Percentiles rank a stretch among this genome's conserved stretches.
These are phyloP conservation scores for Camelina sativa DNA, from an alignment of 345 rosid species.

Conservation along the genomic window DNA sequence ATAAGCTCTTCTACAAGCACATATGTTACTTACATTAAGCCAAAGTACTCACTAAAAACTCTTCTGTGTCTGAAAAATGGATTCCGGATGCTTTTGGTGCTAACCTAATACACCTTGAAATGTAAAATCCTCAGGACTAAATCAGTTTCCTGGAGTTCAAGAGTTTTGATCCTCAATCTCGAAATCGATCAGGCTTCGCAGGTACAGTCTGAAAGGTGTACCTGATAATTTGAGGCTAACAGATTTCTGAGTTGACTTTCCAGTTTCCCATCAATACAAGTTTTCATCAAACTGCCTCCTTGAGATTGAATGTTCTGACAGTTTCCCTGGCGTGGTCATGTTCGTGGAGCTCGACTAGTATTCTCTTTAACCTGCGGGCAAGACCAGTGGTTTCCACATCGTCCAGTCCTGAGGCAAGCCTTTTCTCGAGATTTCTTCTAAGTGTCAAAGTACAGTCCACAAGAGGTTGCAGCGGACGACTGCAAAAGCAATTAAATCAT, in stretches of 20 bases:
- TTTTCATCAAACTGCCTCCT: constrained; percentile 70
- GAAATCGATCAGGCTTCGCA: constrained; percentile 14
- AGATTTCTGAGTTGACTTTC: constrained; percentile 3
- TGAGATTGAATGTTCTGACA: constrained; percentile 69
- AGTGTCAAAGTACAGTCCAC: constrained; percentile 68
- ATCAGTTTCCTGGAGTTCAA: background rate
- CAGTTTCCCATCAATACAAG: constrained; percentile 1
- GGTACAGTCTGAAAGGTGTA: background rate
- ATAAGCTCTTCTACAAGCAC: constrained; percentile 19
- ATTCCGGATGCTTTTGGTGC: constrained; percentile 9
- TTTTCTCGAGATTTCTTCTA: constrained; percentile 61
- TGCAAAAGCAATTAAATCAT: constrained; percentile 42
- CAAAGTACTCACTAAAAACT: constrained; percentile 5
- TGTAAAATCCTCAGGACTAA: background rate
- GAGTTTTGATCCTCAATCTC: constrained; percentile 7
- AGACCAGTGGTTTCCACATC: constrained; percentile 69
- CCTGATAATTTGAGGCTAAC: constrained; percentile 9
- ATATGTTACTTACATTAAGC: constrained; percentile 26
- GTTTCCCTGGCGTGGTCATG: constrained; percentile 80
- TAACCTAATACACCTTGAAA: constrained; percentile 15
- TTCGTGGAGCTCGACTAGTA: constrained; percentile 85
- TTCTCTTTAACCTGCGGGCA: constrained; percentile 80
- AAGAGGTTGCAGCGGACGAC: constrained; percentile 77
- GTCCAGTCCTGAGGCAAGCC: constrained; percentile 55
- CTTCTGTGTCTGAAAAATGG: constrained; percentile 18